Conservation (phyloP, 176 grass and related monocot species). For the Cenchrus americanus region DNA sequence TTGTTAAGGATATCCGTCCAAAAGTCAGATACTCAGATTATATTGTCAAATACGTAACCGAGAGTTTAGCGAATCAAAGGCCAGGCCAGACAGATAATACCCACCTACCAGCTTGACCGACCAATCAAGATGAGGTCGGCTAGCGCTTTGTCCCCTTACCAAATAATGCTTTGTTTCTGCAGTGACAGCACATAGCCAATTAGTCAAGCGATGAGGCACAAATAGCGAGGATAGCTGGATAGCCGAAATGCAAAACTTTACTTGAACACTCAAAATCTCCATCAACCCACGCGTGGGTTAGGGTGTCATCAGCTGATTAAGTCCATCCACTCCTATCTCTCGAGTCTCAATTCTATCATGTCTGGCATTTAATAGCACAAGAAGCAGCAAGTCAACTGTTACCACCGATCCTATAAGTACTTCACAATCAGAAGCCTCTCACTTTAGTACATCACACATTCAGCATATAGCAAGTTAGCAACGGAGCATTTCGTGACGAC, state of each 20-base stretch:
- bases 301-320: neutral
- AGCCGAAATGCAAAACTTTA: neutral
- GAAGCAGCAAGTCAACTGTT: constrained; percentile 19
- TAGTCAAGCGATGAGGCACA: neutral
- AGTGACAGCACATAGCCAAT: neutral
- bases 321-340: neutral
- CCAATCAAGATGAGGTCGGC: neutral
- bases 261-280: neutral
- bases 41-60: neutral
- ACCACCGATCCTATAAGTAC: constrained; percentile 23
- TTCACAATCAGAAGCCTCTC: neutral
- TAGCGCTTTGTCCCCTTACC: neutral
- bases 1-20: neutral
- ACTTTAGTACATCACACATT: neutral
- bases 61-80: constrained; percentile 12
- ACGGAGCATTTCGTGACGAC: neutral
- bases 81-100: neutral
- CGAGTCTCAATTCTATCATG: constrained; percentile 21
- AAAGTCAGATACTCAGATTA: constrained; percentile 47
- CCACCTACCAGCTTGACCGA: neutral
- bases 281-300: neutral
- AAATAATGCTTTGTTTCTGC: neutral
- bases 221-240: neutral
- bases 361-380: neutral
- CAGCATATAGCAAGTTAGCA: neutral